Percentiles rank a stretch among this genome's conserved stretches.
Conservation (phyloP, 75 land plant species). For the Ceratopteris richardii region DNA sequence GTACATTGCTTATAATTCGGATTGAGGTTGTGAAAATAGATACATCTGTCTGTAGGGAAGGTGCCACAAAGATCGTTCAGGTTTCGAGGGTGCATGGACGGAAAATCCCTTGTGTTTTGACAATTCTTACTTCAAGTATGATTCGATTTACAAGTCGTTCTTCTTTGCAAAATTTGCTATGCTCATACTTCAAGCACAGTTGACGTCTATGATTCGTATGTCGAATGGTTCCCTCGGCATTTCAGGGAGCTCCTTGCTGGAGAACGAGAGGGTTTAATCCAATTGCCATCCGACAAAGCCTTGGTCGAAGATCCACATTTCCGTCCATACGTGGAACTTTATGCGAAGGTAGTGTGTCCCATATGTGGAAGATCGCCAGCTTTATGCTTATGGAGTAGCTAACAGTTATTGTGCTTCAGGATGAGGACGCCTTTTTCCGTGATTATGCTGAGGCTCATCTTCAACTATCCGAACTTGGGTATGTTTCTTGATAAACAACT, state of each 20-base stretch:
- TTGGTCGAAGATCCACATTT: slow-evolving; percentile 66
- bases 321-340: slow-evolving; percentile 76
- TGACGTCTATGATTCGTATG: no score
- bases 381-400: not conserved
- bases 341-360: slow-evolving; percentile 53
- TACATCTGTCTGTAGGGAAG: slow-evolving; percentile 54
- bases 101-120: slow-evolving; percentile 74
- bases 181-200: not conserved
- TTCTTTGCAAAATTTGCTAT: not conserved
- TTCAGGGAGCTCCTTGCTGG: slow-evolving; percentile 72
- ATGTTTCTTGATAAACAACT: not conserved
- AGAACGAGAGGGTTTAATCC: slow-evolving; percentile 76
- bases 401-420: slow-evolving; percentile 25
- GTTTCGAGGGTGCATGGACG: slow-evolving; percentile 97
- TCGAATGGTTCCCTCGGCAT: no score
- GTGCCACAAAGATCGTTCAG: slow-evolving; percentile 94
- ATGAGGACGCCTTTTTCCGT: slow-evolving; percentile 86
- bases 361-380: not conserved
- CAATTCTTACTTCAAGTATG: slow-evolving; percentile 84
- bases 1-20: not conserved
- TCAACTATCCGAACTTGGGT: slow-evolving; percentile 93
- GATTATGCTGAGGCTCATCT: slow-evolving; percentile 79
- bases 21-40: not conserved
- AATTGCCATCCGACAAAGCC: slow-evolving; percentile 82
- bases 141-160: no score